Percentiles rank a stretch among this genome's conserved stretches.
Conservation (phyloP, 129 eudicot species). For the Flaveria bidentis region DNA sequence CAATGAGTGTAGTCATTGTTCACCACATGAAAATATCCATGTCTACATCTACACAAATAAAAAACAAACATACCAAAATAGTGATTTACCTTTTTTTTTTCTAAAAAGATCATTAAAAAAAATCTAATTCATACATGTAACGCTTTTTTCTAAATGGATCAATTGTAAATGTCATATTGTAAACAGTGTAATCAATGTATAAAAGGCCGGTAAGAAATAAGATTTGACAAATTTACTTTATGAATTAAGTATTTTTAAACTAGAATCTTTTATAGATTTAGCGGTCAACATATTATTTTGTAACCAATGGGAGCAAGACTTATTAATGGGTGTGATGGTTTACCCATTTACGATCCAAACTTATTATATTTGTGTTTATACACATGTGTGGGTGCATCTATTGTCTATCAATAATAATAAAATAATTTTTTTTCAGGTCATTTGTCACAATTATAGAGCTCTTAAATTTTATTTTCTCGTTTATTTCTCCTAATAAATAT, state of each 20-base stretch:
- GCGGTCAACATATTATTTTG: neutral
- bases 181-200: neutral
- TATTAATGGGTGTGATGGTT: neutral
- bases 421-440: too few species aligned
- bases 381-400: too few species aligned
- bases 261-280: neutral
- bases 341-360: neutral
- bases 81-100: neutral
- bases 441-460: too few species aligned
- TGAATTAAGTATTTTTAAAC: too few species aligned
- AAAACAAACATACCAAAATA: neutral
- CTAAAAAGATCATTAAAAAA: neutral
- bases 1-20: conserved; percentile 40
- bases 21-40: conserved; percentile 67
- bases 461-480: too few species aligned
- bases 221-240: neutral
- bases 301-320: neutral
- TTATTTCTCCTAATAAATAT: too few species aligned
- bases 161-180: too few species aligned
- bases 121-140: neutral
- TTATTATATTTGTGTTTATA: neutral
- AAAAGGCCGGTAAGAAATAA: too few species aligned
- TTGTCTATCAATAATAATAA: too few species aligned
- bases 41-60: conserved; percentile 49
- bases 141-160: too few species aligned